phyloP scores from a whole-genome alignment of 305 asterid genomes.

The Fraxinus dipetala region DNA sequence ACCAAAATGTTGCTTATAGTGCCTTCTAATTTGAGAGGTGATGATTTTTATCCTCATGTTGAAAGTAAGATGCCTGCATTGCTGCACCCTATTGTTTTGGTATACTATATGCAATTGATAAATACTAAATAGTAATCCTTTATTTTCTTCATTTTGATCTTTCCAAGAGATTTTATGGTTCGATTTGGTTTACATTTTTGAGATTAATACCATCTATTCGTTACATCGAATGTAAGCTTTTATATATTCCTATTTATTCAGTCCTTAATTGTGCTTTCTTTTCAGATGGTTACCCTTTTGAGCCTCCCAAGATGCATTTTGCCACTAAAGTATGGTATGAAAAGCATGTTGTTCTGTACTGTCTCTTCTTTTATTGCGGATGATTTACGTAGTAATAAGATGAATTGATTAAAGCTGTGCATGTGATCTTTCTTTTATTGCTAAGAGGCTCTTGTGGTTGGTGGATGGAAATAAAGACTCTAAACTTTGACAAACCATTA shows the following conservation, averaged over 20 bases:
- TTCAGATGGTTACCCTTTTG: slow-evolving; percentile 93
- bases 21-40: not conserved
- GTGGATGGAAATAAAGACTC: not conserved
- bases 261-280: slow-evolving; percentile 12
- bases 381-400: slow-evolving; percentile 11
- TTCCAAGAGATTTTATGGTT: not conserved
- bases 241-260: not conserved
- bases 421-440: not conserved
- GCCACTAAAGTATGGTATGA: slow-evolving; percentile 95
- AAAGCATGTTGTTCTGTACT: slow-evolving; percentile 16
- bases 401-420: slow-evolving; percentile 19
- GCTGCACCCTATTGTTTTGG: not conserved
- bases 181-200: not conserved
- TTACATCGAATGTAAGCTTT: not conserved
- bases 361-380: slow-evolving; percentile 4
- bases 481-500: slow-evolving; percentile 6
- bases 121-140: not conserved
- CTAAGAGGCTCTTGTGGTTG: not conserved
- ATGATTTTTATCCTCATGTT: not conserved
- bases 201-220: not conserved
- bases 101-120: not conserved
- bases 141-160: not conserved
- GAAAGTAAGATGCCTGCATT: not conserved
- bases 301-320: slow-evolving; percentile 91
- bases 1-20: not conserved